Evolutionary conservation across 352 stramenopile species (phyloP), one percentile per base, ranked within the genome.

Genomic region (Phytopythium oedochilum): DNA sequence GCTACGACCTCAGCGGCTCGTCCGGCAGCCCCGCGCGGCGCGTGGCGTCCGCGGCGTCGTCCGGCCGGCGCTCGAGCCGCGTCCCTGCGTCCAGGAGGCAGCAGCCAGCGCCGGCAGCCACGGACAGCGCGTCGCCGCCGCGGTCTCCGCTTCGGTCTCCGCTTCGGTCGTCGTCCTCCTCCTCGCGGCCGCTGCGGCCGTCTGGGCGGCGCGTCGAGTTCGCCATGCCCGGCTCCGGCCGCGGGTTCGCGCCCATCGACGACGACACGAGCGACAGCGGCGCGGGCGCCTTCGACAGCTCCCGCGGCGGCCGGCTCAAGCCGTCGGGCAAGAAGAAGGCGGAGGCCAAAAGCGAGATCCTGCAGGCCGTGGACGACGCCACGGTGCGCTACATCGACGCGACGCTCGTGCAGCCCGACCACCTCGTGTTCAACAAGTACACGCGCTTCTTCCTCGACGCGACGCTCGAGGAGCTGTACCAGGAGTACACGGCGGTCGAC

Each of bases 401-500:
- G 12, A 80, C 86, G 49, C 57, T 93, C 40, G 67, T 91, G 55
- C 83, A 89, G 66, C 78, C 80, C 0, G 81, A 89, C 53, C 44
- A 71, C 12, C 65, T 87, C 32, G 78, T 93, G 32, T 89, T 93
- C 54, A 91, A 88, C 61, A 75, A 71, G 54, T 89, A 89, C 58
- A 91, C 83, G 20, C 65, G 80, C 3, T 89, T 82, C 68, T 95
- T 95, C 60, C 57, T 89, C 32, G 83, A 95, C 61, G 56, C 53
- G 11, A 78, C 81, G 22, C 65, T 95, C 20, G 85, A 95, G 64
- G 66, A 64, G 22, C 36, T 92, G 39, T 95, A 95, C 57, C 85
- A 95, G 54, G 78, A 92, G 67, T 95, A 91, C 67, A 92, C 83
- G 39, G 75, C 81, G 5, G 68, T 88, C 48, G 83, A 89, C 66